Base-by-base conservation (phyloP, 192 early-diverging fungal species). In the Coemansia sp. region DNA sequence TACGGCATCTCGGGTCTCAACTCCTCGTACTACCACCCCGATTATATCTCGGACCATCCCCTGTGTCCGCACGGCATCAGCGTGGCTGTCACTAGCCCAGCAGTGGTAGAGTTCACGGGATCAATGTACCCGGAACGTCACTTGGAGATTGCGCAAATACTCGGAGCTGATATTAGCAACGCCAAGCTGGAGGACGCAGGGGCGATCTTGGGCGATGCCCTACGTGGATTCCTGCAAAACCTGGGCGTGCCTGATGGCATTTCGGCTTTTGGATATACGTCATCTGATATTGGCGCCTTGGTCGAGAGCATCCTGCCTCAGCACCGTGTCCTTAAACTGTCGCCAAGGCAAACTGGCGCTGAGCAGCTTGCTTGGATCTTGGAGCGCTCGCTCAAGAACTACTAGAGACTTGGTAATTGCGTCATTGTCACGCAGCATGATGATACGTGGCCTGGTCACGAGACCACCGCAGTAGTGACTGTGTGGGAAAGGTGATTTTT, bases 231-330 rank as follows among this genome's bases (percentile, higher is more conserved):
- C 83, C 81, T 96, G 64, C 68, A 89, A 35, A 73, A 79, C 10
- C 72, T 96, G 40, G 92, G 90, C 36, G 93, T 96, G 6, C 94
- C 94, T 24, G 85, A 92, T 67, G 94, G 94, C 69, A 79, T 96
- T 39, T 63, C 81, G 19, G 92, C 91, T 2, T 67, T 96, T 63
- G 94, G 94, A 0, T 94, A 89, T 66, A 75, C 85, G 44, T 85
- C 84, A 44, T 77, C 85, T 1, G 87, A 93, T 68, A 90, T 94
- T 39, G 84, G 79, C 16, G 86, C 83, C 10, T 72, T 96, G 66
- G 93, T 96, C 21, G 86, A 92, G 62, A 93, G 93, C 37, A 94
- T 93, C 11, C 66, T 96, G 70, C 94, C 94, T 6, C 94, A 96
- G 79, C 91, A 96, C 74, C 90, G 94, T 53, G 94, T 96, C 19